Evolutionary conservation across 2,329 filamentous ascomycete species (phyloP), one percentile per base, ranked within the genome.

Genomic region (Scleromitrula shiraiana): DNA sequence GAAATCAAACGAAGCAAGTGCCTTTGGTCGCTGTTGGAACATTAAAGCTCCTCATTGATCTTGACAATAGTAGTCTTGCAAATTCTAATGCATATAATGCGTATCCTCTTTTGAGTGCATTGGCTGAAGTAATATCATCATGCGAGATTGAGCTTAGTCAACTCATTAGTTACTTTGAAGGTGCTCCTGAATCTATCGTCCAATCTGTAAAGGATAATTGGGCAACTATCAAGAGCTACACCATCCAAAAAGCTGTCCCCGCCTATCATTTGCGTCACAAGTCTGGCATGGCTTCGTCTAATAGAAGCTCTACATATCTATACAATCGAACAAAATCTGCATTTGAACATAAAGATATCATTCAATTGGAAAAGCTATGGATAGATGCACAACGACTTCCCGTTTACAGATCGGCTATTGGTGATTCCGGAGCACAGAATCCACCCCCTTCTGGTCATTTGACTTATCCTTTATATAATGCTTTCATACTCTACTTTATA

Each of bases 401-500:
- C 24, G 26, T 62, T 8, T 15, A 41, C 19, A 41, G 38, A 1
- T 17, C 41, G 26, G 17, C 26, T 26, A 41, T 15, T 17, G 15
- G 29, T 40, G 19, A 20, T 35, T n/a, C 3, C 17, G 3, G 19
- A 24, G n/a, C 30, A 44, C 17, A 27, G 8, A 39, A 50, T 20
- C 39, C 30, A 37, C n/a, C n/a, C n/a, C n/a, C n/a, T n/a, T 22
- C 12, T 35, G 54, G 54, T 4, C 52, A 32, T 17, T 42, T 64
- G n/a, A 54, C 56, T 22, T 12, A 40, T 10, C 30, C 46, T 4
- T 48, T 74, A 4, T 74, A 69, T 52, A 67, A 69, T 47, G 54
- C 65, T 7, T 71, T 78, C 49, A 67, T 80, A 37, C 60, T 65
- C 5, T 62, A 67, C 1, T 76, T 71, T 54, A 67, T 77, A 59